Conservation (phyloP, 1,284 basidiomycete species). For the Hypsizygus ulmarius region DNA sequence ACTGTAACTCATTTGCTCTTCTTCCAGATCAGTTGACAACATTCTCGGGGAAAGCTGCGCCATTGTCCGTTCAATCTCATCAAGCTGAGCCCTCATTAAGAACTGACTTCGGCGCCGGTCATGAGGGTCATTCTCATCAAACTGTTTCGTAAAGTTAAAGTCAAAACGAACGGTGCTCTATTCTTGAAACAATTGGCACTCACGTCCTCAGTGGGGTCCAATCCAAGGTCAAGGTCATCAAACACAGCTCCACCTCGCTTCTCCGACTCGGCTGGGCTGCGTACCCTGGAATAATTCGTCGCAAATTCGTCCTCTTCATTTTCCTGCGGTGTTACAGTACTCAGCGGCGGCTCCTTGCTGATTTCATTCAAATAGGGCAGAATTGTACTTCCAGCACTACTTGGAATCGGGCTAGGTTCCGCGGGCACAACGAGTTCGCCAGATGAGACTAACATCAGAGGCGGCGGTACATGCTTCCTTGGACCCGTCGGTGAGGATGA, state of each 20-base stretch:
- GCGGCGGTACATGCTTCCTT: constrained; percentile 46
- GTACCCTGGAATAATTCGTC: constrained; percentile 33
- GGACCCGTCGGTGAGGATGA: constrained; percentile 25
- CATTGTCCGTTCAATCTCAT: constrained; percentile 73
- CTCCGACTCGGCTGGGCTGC: constrained; percentile 50
- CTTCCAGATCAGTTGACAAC: constrained; percentile 46
- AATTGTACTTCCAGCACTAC: constrained; percentile 22
- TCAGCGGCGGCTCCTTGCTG: constrained; percentile 18
- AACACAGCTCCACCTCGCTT: constrained; percentile 68
- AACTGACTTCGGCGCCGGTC: constrained; percentile 70
- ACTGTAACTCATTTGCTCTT: constrained; percentile 35
- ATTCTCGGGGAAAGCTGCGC: constrained; percentile 67
- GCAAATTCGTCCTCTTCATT: constrained; percentile 29
- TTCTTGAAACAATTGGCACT: constrained; percentile 31
- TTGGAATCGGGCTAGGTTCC: constrained; percentile 27
- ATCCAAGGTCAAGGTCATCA: constrained; percentile 67
- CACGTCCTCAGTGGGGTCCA: constrained; percentile 51
- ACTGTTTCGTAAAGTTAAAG: constrained; percentile 35
- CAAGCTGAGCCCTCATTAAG: constrained; percentile 65
- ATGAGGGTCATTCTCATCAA: constrained; percentile 64
- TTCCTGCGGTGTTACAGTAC: constrained; percentile 16
- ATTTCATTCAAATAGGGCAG: constrained; percentile 32
- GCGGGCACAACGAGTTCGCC: constrained; percentile 24
- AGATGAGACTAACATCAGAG: constrained; percentile 42
- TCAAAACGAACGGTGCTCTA: constrained; percentile 5